Percentiles rank a stretch among this genome's conserved stretches.
Conservation (phyloP, 2,329 filamentous ascomycete species). For the Fusarium sp. region DNA sequence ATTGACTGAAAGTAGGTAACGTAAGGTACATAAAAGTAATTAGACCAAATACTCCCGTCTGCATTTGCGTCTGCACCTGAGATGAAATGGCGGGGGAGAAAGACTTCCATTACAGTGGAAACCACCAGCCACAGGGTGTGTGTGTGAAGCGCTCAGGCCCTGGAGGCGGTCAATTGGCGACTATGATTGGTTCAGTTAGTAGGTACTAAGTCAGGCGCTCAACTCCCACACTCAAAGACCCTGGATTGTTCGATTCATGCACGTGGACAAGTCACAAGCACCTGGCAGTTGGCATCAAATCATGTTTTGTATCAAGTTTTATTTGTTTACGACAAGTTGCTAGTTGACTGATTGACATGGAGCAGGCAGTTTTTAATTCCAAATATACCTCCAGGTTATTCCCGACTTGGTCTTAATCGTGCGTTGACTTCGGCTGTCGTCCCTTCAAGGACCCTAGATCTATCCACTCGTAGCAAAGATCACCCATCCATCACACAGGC, state of each 20-base stretch:
- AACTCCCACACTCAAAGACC: slow-evolving; percentile 5
- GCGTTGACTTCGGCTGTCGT: too few relatives aligned
- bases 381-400: too few relatives aligned
- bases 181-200: slow-evolving; percentile 21
- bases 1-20: background rate
- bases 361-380: too few relatives aligned
- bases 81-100: slow-evolving; percentile 8
- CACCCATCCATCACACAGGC: too few relatives aligned
- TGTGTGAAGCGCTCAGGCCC: background rate
- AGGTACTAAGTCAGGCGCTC: slow-evolving; percentile 30
- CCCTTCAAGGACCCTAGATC: too few relatives aligned
- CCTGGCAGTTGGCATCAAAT: background rate
- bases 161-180: slow-evolving; percentile 32
- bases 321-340: too few relatives aligned
- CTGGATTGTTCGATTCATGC: slow-evolving; percentile 7
- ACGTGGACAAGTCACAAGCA: slow-evolving; percentile 36
- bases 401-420: too few relatives aligned
- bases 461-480: too few relatives aligned
- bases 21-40: too few relatives aligned
- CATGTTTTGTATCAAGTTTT: background rate
- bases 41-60: too few relatives aligned
- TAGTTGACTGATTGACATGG: too few relatives aligned
- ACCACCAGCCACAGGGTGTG: too few relatives aligned
- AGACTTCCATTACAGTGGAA: background rate
- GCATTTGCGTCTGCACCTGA: background rate